Conservation (phyloP, 2,329 filamentous ascomycete genomes). For the Ceratocystis eucalypticola region DNA sequence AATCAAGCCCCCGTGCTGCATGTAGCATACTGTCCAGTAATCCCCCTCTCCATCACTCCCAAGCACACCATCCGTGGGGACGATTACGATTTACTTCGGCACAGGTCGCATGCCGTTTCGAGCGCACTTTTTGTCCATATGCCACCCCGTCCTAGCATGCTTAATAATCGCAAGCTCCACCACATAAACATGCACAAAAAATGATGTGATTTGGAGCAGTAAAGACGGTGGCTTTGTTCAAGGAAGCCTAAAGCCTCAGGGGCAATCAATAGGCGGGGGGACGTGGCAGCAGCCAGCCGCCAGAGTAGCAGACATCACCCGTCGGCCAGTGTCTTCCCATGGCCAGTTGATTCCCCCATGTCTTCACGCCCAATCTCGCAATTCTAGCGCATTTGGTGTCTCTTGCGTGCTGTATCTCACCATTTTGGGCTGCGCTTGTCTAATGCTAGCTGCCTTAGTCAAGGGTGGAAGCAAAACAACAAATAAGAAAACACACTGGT, state of each 20-base stretch:
- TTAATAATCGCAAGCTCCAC: not conserved
- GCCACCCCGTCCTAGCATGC: not conserved
- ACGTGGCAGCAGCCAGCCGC: too few relatives aligned
- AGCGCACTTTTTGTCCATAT: not conserved
- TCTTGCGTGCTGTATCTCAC: not conserved
- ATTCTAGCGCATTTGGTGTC: not conserved
- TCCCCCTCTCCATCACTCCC: not conserved
- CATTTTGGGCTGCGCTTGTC: not conserved
- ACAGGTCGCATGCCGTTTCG: conserved; percentile 5
- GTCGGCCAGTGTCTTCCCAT: not conserved
- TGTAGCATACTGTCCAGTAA: not conserved
- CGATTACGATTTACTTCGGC: conserved; percentile 6
- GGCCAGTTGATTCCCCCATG: not conserved
- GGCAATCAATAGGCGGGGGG: too few relatives aligned
- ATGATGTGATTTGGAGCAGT: not conserved
- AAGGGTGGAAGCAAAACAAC: too few relatives aligned
- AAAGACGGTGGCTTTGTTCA: not conserved
- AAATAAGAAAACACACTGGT: too few relatives aligned
- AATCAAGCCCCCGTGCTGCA: too few relatives aligned
- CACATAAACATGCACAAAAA: not conserved
- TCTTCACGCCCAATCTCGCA: not conserved
- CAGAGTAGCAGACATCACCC: too few relatives aligned
- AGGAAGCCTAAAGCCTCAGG: too few relatives aligned
- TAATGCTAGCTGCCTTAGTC: not conserved
- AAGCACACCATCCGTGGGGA: conserved; percentile 11